Evolutionary conservation across 176 grass and related monocot species (phyloP).

Genomic region (Hordeum marinum): DNA sequence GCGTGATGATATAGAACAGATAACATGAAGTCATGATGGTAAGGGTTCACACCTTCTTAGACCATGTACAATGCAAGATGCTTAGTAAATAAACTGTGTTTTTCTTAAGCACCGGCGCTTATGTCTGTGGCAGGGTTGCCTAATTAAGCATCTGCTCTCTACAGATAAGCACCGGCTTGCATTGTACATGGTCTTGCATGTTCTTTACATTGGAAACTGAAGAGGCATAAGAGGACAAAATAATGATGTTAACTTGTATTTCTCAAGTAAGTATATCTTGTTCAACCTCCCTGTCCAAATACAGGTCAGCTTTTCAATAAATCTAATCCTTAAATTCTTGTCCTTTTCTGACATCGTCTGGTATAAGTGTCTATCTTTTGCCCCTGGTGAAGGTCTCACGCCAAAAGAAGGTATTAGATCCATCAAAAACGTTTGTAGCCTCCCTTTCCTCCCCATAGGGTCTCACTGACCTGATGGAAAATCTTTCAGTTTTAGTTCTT

Average conservation of each 20-base stretch:
- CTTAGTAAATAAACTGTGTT: no score
- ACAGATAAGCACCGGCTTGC: no score
- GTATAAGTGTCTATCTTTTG: neutral
- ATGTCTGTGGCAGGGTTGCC: no score
- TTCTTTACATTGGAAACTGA: neutral
- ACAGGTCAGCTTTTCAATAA: neutral
- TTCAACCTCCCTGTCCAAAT: neutral
- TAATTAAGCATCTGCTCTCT: no score
- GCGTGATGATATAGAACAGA: neutral
- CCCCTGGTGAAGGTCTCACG: neutral
- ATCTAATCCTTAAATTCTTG: neutral
- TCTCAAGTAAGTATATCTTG: neutral
- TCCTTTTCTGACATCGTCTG: slow-evolving; percentile 26
- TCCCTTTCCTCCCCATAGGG: neutral
- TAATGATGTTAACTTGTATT: neutral
- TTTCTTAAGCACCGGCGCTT: no score
- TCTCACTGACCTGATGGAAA: slow-evolving; percentile 1
- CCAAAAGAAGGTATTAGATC: neutral
- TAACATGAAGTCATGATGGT: neutral
- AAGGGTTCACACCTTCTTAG: no score
- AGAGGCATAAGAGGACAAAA: neutral
- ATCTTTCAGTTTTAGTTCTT: slow-evolving; percentile 23
- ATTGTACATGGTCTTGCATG: no score
- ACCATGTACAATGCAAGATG: no score
- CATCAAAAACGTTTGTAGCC: neutral